Percentiles rank a stretch among this genome's conserved stretches.
phyloP scores from a whole-genome alignment of 179 eudicot species.

The Corrigiola litoralis region DNA sequence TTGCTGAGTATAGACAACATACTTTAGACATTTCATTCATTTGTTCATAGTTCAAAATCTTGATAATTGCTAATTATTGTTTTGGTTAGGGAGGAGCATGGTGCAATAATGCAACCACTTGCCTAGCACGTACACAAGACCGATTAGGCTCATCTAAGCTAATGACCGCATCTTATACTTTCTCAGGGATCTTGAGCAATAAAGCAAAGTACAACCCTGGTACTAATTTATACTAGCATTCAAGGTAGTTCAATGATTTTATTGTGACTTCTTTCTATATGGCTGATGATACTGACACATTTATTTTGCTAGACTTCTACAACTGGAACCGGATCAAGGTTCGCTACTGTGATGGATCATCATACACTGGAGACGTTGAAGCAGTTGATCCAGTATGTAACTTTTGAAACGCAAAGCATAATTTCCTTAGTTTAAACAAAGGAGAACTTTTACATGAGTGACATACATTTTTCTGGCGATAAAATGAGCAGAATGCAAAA shows the following conservation, averaged over 20 bases:
- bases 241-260: not conserved
- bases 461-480: no score
- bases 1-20: no score
- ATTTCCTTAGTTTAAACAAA: not conserved
- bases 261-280: not conserved
- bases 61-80: not conserved
- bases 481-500: conserved; percentile 25
- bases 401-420: no score
- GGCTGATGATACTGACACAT: not conserved
- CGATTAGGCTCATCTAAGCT: conserved; percentile 40
- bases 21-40: no score
- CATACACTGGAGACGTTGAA: conserved; percentile 70
- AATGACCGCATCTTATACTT: conserved; percentile 28
- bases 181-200: conserved; percentile 43
- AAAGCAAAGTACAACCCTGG: conserved; percentile 38
- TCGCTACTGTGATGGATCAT: conserved; percentile 76
- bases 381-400: conserved; percentile 59
- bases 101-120: conserved; percentile 36
- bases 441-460: no score
- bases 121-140: conserved; percentile 25
- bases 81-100: conserved; percentile 46
- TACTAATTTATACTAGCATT: not conserved
- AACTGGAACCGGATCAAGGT: conserved; percentile 69
- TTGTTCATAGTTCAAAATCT: no score
- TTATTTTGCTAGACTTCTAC: conserved; percentile 46